Conservation (phyloP, 2,329 filamentous ascomycete species). For the Scedosporium boydii region DNA sequence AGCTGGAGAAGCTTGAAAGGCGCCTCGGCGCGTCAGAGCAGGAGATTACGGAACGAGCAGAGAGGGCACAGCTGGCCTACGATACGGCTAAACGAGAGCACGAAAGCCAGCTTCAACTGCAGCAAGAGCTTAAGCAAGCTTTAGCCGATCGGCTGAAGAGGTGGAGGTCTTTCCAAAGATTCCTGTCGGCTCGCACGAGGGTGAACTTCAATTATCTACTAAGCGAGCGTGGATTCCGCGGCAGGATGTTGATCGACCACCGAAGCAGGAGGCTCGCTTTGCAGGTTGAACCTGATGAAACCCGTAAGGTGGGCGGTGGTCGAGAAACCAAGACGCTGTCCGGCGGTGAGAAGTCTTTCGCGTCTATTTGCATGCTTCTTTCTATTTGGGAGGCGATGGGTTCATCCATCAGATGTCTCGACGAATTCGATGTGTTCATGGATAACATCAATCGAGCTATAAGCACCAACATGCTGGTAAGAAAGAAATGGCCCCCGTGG, state of each 20-base stretch:
- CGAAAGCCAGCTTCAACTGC: slow-evolving; percentile 31
- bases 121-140: slow-evolving; percentile 42
- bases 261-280: slow-evolving; percentile 64
- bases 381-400: slow-evolving; percentile 98
- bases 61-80: slow-evolving; percentile 29
- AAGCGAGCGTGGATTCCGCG: slow-evolving; percentile 81
- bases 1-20: slow-evolving; percentile 47
- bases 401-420: slow-evolving; percentile 84
- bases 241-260: slow-evolving; percentile 72
- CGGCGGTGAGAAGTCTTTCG: slow-evolving; percentile 96
- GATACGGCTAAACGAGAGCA: slow-evolving; percentile 26
- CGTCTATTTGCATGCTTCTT: slow-evolving; percentile 86
- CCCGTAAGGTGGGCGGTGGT: slow-evolving; percentile 57
- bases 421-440: slow-evolving; percentile 99
- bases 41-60: slow-evolving; percentile 46
- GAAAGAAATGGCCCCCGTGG: slow-evolving; percentile 15
- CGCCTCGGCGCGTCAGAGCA: slow-evolving; percentile 55
- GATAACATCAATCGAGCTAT: slow-evolving; percentile 91
- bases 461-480: slow-evolving; percentile 85
- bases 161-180: slow-evolving; percentile 73
- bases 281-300: slow-evolving; percentile 62
- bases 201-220: slow-evolving; percentile 83
- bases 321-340: slow-evolving; percentile 87
- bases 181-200: slow-evolving; percentile 78
- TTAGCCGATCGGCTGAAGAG: slow-evolving; percentile 61